Base-by-base conservation (phyloP, 768 basidiomycete species). In the Termitomyces sp. region DNA sequence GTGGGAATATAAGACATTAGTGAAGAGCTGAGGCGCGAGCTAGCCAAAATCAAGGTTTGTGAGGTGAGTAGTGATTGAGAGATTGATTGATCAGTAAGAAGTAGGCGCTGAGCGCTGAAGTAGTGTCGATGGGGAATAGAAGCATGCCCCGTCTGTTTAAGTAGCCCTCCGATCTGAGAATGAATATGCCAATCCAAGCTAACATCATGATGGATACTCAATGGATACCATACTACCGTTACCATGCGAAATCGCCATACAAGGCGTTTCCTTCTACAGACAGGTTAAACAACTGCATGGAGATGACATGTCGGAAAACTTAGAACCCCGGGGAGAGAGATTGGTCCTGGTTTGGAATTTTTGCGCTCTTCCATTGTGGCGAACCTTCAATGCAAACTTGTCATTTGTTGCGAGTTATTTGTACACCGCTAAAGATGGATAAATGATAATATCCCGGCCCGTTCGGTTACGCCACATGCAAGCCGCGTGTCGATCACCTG, bases 201-300 rank as follows among this genome's bases (percentile, higher is more conserved):
- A 17, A 47, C 46, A n/a, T 47, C 46, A 47, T 48, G 45, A 46
- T 46, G 23, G 44, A 45, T 28, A 26, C 43, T 12, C 12, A 33
- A 54, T 60, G 30, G 56, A 44, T 21, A 54, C 46, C 37, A 35
- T 26, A 30, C 31, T 7, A 30, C 35, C 15, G 55, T 54, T 45
- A 46, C 62, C 37, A 58, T 14, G 52, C 28, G 51, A 38, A 56
- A 58, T 58, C 60, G 3, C 57, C 49, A 48, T 14, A 31, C 60
- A 42, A 57, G 52, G 61, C 23, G 54, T 55, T 58, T 42, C 9
- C 31, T 30, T 11, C 8, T 15, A 28, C 55, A 60, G 50, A 55
- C 17, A 53, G 1, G 17, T 31, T n/a, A 59, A 58, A 47, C 30
- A 43, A 50, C 55, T 59, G 50, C 51, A 14, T 60, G 26, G 62